Evolutionary conservation across 257 asterid genomes (phyloP).

Genomic region (Linderniella brevidens): DNA sequence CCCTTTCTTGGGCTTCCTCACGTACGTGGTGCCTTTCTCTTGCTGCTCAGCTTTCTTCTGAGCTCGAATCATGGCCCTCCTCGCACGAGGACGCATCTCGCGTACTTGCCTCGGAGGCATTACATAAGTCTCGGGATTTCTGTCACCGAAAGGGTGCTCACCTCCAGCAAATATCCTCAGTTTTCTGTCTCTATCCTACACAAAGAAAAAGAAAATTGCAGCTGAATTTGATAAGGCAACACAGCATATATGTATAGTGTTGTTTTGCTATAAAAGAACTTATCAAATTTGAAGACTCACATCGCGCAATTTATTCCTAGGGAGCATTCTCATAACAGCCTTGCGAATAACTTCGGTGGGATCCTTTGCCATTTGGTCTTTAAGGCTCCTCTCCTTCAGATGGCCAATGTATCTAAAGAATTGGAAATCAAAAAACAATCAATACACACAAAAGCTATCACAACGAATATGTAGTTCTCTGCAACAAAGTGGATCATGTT

Average conservation of each 20-base stretch:
- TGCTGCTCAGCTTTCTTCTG: conserved; percentile 81
- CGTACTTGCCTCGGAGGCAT: conserved; percentile 90
- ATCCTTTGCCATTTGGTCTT: conserved; percentile 95
- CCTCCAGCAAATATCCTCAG: conserved; percentile 71
- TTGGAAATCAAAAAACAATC: conserved; percentile 5
- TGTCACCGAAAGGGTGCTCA: conserved; percentile 84
- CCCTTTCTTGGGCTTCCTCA: conserved; percentile 49
- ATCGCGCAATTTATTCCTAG: conserved; percentile 85
- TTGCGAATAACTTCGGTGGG: conserved; percentile 97
- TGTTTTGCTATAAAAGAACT: too few relatives aligned
- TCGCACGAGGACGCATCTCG: conserved; percentile 80
- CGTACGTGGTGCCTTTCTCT: conserved; percentile 27
- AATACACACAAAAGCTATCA: neutral
- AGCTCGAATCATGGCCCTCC: conserved; percentile 85
- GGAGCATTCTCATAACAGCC: conserved; percentile 93
- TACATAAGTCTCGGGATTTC: conserved; percentile 44
- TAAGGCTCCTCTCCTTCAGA: conserved; percentile 87
- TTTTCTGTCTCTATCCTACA: conserved; percentile 80
- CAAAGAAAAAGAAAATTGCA: neutral
- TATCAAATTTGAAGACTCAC: conserved; percentile 27
- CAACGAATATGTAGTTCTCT: too few relatives aligned
- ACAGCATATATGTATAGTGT: too few relatives aligned
- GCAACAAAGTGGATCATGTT: too few relatives aligned
- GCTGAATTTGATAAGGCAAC: conserved; percentile 2
- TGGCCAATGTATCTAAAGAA: conserved; percentile 65